Evolutionary conservation across 2,329 filamentous ascomycete genomes (phyloP).

Genomic region (Cercospora sp.): DNA sequence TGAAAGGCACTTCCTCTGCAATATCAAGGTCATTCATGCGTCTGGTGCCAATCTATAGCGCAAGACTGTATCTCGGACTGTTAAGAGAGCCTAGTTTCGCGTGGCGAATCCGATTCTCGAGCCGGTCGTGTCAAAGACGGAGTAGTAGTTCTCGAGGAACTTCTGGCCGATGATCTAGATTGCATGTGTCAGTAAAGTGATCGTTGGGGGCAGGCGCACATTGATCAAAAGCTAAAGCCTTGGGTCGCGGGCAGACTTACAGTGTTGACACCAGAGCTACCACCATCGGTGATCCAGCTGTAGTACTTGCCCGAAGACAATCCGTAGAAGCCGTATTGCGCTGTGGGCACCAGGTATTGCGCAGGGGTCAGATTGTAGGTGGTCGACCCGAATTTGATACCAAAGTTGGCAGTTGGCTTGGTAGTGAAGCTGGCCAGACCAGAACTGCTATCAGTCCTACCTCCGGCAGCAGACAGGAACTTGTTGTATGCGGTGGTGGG

Average conservation of each 20-base stretch:
- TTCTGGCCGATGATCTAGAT: constrained; percentile 25
- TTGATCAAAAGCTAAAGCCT: no score
- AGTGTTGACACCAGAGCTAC: constrained; percentile 23
- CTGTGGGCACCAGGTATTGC: constrained; percentile 23
- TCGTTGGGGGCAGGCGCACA: no score
- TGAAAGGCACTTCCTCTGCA: neutral
- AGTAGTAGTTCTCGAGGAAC: constrained; percentile 29
- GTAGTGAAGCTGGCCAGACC: constrained; percentile 24
- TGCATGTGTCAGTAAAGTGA: neutral
- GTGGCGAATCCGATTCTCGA: constrained; percentile 26
- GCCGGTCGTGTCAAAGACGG: constrained; percentile 27
- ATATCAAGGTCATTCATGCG: neutral
- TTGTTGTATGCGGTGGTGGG: constrained; percentile 37
- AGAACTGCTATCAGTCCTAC: constrained; percentile 26
- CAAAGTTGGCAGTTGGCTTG: constrained; percentile 23
- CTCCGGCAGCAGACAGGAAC: constrained; percentile 26
- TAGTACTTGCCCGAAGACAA: constrained; percentile 25
- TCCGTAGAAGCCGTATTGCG: constrained; percentile 25
- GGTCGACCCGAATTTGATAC: constrained; percentile 25
- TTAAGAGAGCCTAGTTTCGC: constrained; percentile 2
- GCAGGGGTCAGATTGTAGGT: constrained; percentile 25
- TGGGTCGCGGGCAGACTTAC: neutral
- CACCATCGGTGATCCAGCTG: constrained; percentile 27
- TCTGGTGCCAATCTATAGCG: neutral
- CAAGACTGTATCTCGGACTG: neutral